Evolutionary conservation across 768 basidiomycete species (phyloP).

Genomic region (Baorangia bicolor): DNA sequence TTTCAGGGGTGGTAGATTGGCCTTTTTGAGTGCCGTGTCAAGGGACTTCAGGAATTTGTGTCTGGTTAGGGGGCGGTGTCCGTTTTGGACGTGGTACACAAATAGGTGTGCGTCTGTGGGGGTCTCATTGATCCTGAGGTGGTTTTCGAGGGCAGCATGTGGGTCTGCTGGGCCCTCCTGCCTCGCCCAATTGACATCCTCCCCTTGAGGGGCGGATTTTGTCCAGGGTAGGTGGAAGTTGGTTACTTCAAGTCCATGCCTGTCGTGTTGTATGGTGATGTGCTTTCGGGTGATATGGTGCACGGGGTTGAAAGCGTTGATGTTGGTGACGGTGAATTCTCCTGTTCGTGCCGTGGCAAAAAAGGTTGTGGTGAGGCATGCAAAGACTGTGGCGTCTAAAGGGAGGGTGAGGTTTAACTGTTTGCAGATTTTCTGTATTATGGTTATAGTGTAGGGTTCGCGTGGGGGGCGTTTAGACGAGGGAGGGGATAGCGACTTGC

Average conservation of each 20-base stretch:
- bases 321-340: conserved; percentile 37
- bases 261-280: not conserved
- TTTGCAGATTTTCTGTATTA: not conserved
- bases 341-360: conserved; percentile 34
- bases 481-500: conserved; percentile 5
- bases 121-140: not conserved
- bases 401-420: conserved; percentile 7
- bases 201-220: not conserved
- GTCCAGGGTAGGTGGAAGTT: not conserved
- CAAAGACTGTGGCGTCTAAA: conserved; percentile 36
- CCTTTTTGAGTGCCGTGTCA: not conserved
- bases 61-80: not conserved
- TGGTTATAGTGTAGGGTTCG: conserved; percentile 10
- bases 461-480: conserved; percentile 1
- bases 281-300: not conserved
- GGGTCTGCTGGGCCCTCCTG: not conserved
- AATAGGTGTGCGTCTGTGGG: not conserved
- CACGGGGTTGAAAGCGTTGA: fast-evolving
- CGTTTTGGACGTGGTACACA: not conserved
- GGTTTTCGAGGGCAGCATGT: fast-evolving
- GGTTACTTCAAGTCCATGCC: too few relatives aligned
- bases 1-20: not conserved
- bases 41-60: not conserved
- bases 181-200: not conserved
- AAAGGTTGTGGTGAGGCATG: conserved; percentile 41